Percentiles rank a stretch among this genome's conserved stretches.
Evolutionary conservation across 2,329 filamentous ascomycete genomes (phyloP).

Genomic region (Phialemonium atrogriseum): DNA sequence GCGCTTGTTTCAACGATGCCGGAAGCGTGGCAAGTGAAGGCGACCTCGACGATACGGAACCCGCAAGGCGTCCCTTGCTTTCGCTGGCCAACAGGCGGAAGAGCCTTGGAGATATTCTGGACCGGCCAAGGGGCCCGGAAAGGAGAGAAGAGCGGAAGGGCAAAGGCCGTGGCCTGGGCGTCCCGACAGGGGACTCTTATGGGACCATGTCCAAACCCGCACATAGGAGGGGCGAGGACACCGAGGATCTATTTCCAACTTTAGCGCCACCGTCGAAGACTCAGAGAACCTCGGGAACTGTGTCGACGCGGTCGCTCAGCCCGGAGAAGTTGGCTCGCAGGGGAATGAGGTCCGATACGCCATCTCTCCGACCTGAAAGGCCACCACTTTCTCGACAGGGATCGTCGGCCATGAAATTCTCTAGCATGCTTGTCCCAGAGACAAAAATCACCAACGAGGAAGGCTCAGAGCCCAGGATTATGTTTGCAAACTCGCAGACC

Average conservation of each 20-base stretch:
- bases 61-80: slow-evolving; percentile 18
- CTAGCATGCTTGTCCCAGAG: slow-evolving; percentile 64
- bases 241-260: no score
- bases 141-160: slow-evolving; percentile 10
- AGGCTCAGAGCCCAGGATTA: slow-evolving; percentile 60
- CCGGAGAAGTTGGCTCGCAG: no score
- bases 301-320: no score
- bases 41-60: slow-evolving; percentile 27
- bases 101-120: slow-evolving; percentile 31
- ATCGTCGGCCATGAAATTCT: slow-evolving; percentile 54
- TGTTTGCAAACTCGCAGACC: slow-evolving; percentile 52
- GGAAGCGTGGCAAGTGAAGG: slow-evolving; percentile 32
- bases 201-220: slow-evolving; percentile 12
- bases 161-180: slow-evolving; percentile 2
- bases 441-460: slow-evolving; percentile 59
- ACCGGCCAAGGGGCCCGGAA: slow-evolving; percentile 20
- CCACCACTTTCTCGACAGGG: slow-evolving; percentile 29
- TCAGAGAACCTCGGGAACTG: no score
- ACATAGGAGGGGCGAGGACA: no score
- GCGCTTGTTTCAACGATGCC: slow-evolving; percentile 27
- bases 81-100: slow-evolving; percentile 21
- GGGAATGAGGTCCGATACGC: no score
- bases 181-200: slow-evolving; percentile 10
- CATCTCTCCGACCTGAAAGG: slow-evolving; percentile 7
- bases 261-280: no score